Percentiles rank a stretch among this genome's conserved stretches.
These are phyloP conservation scores for Fraxinus greggii DNA, from an alignment of 305 asterid species.

Conservation along the genomic window DNA sequence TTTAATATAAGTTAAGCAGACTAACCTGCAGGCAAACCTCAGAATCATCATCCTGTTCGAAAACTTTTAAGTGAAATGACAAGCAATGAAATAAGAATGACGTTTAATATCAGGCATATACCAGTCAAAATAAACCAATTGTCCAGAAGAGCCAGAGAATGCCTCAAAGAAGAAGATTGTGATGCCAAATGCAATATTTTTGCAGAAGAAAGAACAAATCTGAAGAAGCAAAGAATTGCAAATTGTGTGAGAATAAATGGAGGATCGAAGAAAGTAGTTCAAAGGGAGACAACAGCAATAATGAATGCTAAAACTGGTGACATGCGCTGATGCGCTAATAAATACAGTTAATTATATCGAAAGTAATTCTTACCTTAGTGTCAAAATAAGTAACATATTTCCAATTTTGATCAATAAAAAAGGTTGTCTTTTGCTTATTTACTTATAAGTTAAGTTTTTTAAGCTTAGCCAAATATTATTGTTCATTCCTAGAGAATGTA, in stretches of 20 bases:
- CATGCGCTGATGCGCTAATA: no score
- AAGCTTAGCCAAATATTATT: neutral
- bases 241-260: constrained; percentile 7
- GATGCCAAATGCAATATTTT: constrained; percentile 85
- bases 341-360: no score
- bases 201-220: constrained; percentile 90
- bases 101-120: constrained; percentile 84
- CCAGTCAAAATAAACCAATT: constrained; percentile 67
- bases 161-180: constrained; percentile 86
- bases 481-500: neutral
- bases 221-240: constrained; percentile 38
- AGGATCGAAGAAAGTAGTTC: neutral
- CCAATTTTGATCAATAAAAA: no score
- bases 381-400: no score
- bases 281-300: no score
- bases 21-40: no score
- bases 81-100: constrained; percentile 79
- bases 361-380: no score
- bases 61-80: no score
- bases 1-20: neutral
- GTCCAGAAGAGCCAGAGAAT: constrained; percentile 79
- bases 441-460: no score
- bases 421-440: no score
- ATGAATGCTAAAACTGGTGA: no score
- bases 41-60: no score